Base-by-base conservation (phyloP, 345 rosid species). In the Populus euphratica region DNA sequence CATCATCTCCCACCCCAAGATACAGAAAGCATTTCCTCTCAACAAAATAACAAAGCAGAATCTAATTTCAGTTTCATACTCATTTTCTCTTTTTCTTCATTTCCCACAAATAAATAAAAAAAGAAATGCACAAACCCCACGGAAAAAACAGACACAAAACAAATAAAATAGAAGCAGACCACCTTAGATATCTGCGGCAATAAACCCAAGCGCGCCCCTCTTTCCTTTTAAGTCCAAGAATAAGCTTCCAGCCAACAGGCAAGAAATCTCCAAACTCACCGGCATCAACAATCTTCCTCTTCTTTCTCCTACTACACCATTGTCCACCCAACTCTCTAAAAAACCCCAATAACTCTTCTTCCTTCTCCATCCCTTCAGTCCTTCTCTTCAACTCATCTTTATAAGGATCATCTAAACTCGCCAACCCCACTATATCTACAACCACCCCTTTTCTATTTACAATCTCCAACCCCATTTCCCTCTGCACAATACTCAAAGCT, bases 291-390 rank as follows among this genome's bases (percentile, higher is more conserved):
- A 92, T 86, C 88, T 84, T 92, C 87, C 97, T 88, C 85, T 83
- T 92, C 87, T 86, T 90, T 87, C 97, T 88, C 87, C 94, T 83
- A 72, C 94, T 89, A 44, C 97, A 91, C 94, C 97, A 90, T 20
- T 89, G 88, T 75, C 94, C 94, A 43, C 86, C 91, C 80, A 89
- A 76, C 44, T 84, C 87, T 74, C 86, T 85, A 76, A 90, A 78
- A 79, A 92, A 89, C 23, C 80, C 91, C 54, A 92, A 78, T 82
- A 92, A 78, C 62, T 84, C 87, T 76, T 88, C 94, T 77, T 92
- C 97, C 14, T 78, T 82, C 13, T 38, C 75, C 88, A 89, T 71
- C 54, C 91, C 91, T 59, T 69, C 87, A 2, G 92, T 92, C 80
- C 94, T 87, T 83, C 81, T 84, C 79, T 78, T 85, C 77, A 92